Evolutionary conservation across 148 eudicot genomes (phyloP), one percentile per base, ranked within the genome.

Genomic region (Cornus florida): DNA sequence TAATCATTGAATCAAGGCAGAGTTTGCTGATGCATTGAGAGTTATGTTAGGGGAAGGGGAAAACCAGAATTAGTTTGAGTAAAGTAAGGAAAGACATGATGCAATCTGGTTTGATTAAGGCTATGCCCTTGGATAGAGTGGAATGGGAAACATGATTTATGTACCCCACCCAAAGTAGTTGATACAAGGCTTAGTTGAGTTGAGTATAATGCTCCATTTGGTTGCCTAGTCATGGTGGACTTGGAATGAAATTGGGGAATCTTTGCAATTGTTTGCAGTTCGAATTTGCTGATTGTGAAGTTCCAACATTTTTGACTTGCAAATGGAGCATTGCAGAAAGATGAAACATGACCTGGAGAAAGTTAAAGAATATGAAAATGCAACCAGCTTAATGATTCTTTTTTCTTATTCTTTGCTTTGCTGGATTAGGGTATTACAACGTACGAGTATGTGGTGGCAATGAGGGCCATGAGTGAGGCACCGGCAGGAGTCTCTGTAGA

Each of bases 391-490:
- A 65, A 66, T 17, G 13, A 7, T 23, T 19, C 72, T 32, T 14
- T 6, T 65, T 50, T 22, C 2, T 73, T n/a, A 19, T 73, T 57
- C 70, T 22, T 78, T 68, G 39, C 12, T 74, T 35, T 56, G 23
- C 81, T 84, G 73, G 48, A 80, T 70, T 70, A 97, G 99, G 99
- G 98, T 33, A 85, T 97, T 83, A 97, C 99, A 70, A 97, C 99
- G 5, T 97, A 92, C 72, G 99, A 97, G 86, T 97, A 91, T 81
- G 98, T 97, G 73, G 94, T 94, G 81, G 99, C 99, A 56, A 97
- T 97, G 99, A 91, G 99, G 83, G 90, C 95, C 77, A 84, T 92
- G 92, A 91, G 96, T 28, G 99, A 97, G 86, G 94, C 89, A 75
- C 95, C 98, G n/a, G 89, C 85, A 20, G 97, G 86, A 56, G 93